Conservation (phyloP, 1,284 basidiomycete species). For the Austropuccinia psidii region DNA sequence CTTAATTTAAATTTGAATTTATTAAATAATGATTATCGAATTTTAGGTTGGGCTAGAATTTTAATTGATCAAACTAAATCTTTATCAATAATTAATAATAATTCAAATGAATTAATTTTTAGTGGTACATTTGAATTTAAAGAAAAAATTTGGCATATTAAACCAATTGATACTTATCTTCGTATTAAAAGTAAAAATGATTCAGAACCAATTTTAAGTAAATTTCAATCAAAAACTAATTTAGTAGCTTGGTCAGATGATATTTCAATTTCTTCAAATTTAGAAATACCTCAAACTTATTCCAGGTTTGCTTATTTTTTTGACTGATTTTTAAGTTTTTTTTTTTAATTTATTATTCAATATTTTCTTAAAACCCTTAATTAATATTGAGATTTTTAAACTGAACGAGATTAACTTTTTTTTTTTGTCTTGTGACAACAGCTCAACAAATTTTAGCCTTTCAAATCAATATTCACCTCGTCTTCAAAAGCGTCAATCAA, state of each 20-base stretch:
- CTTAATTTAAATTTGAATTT: slow-evolving; percentile 3
- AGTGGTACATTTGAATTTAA: slow-evolving; percentile 1
- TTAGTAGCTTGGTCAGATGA: slow-evolving; percentile 46
- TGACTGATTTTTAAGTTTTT: slow-evolving; percentile 39
- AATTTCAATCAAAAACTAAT: background rate
- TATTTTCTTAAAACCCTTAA: slow-evolving; percentile 45
- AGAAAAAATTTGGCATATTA: slow-evolving; percentile 6
- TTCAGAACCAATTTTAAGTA: background rate
- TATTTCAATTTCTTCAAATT: slow-evolving; percentile 59
- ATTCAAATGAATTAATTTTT: background rate
- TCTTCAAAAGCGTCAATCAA: slow-evolving; percentile 53
- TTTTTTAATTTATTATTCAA: background rate
- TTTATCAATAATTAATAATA: slow-evolving; percentile 5
- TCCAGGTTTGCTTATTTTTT: slow-evolving; percentile 51
- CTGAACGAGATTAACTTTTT: slow-evolving; percentile 63
- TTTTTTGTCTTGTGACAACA: slow-evolving; percentile 46
- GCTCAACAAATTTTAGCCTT: background rate
- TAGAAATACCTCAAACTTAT: slow-evolving; percentile 62
- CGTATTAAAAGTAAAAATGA: background rate
- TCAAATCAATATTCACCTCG: slow-evolving; percentile 43
- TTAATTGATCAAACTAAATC: slow-evolving; percentile 36
- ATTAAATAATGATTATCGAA: background rate
- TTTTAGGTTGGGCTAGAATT: slow-evolving; percentile 41
- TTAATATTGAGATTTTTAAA: slow-evolving; percentile 61
- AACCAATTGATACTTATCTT: slow-evolving; percentile 4